phyloP scores from a whole-genome alignment of 768 basidiomycete genomes.

The Lactarius evosmus region DNA sequence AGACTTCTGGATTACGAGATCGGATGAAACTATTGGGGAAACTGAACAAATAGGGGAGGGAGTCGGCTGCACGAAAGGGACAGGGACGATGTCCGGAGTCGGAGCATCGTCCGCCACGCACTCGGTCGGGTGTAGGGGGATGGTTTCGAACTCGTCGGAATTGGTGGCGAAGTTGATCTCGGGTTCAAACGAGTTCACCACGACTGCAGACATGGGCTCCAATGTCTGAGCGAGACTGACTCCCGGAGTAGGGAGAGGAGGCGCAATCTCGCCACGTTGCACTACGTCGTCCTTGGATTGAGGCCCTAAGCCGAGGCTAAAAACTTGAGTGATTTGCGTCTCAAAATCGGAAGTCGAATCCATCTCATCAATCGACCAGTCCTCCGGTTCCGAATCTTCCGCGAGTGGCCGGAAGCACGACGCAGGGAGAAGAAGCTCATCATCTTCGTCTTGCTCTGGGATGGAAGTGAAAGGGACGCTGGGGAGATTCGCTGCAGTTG shows the following conservation, averaged over 20 bases:
- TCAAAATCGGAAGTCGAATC: slow-evolving; percentile 4
- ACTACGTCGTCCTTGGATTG: neutral
- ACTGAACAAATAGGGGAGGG: neutral
- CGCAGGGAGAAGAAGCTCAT: slow-evolving; percentile 3
- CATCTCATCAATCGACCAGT: neutral
- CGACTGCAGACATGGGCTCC: slow-evolving; percentile 16
- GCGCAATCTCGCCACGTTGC: neutral
- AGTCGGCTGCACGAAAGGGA: neutral
- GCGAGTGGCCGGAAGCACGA: slow-evolving; percentile 13
- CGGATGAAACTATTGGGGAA: neutral
- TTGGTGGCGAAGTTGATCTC: neutral
- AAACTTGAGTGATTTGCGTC: slow-evolving; percentile 5
- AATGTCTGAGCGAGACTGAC: neutral
- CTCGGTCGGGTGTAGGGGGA: neutral
- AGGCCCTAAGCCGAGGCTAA: slow-evolving; percentile 1
- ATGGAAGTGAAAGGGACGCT: neutral
- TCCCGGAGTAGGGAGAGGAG: neutral
- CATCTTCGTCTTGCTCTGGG: neutral
- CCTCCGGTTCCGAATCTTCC: neutral
- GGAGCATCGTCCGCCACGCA: neutral
- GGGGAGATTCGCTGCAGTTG: neutral
- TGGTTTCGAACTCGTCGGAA: neutral
- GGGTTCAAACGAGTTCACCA: slow-evolving; percentile 8
- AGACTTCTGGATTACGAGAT: neutral
- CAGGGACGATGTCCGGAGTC: neutral